These are phyloP conservation scores for Fusarium paranaense DNA, from an alignment of 2,329 filamentous ascomycete genomes.

Conservation along the genomic window DNA sequence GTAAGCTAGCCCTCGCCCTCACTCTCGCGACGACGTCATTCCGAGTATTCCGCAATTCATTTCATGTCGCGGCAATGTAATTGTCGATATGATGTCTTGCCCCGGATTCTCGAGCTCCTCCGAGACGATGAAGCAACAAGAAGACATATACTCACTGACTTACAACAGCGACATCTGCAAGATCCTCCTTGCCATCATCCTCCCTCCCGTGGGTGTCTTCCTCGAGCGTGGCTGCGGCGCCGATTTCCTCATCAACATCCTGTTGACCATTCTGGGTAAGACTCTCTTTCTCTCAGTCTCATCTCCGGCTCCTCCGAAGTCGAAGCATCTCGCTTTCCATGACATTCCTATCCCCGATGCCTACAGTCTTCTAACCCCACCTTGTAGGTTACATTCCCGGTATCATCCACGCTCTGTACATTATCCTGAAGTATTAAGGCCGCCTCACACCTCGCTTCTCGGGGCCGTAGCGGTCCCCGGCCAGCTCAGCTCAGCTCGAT, in stretches of 20 bases:
- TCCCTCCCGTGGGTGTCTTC: constrained; percentile 92
- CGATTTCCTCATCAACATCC: constrained; percentile 92
- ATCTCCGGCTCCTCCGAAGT: constrained; percentile 53
- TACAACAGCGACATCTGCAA: constrained; percentile 67
- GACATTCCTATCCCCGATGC: constrained; percentile 1
- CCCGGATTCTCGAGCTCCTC: neutral
- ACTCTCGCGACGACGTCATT: constrained; percentile 25
- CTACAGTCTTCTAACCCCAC: constrained; percentile 23
- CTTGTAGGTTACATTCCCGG: constrained; percentile 73
- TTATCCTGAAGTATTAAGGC: constrained; percentile 86
- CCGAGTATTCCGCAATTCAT: constrained; percentile 32
- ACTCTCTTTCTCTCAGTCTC: constrained; percentile 9
- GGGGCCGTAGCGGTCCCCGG: constrained; percentile 23
- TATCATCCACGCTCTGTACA: constrained; percentile 94
- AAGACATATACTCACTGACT: constrained; percentile 16
- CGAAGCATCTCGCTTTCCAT: constrained; percentile 10
- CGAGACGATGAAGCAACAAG: neutral
- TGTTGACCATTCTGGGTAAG: constrained; percentile 79
- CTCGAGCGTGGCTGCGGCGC: constrained; percentile 91
- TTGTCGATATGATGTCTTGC: neutral
- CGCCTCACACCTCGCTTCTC: constrained; percentile 19
- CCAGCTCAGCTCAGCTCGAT: constrained; percentile 2
- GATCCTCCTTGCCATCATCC: constrained; percentile 87
- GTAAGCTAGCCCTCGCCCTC: constrained; percentile 52
- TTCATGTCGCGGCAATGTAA: constrained; percentile 9